Evolutionary conservation across 352 stramenopile genomes (phyloP), one percentile per base, ranked within the genome.

Genomic region (Pythium brachiatum): DNA sequence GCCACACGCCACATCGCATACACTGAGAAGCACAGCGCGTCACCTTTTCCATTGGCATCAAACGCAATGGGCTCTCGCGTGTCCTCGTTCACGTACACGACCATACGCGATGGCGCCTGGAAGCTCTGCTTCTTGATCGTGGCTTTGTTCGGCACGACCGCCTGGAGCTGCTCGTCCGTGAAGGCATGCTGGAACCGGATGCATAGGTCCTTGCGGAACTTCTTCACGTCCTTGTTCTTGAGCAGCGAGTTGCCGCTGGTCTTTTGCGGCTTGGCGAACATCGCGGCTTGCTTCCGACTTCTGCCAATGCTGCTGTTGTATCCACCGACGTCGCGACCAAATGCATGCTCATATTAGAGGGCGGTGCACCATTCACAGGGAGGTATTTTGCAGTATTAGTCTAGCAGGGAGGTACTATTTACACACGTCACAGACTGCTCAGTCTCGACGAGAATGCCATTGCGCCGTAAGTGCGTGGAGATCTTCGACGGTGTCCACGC

Each of bases 161-260:
- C 65, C 68, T 83, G 39, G 23, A 90, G 65, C 48, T 64, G 29
- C 61, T 76, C 80, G 32, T 88, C 76, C 2, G 72, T 67, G 44
- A 64, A 74, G 0, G 69, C 63, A 26, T 27, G 29, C 6, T 61
- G 51, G 47, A 88, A 76, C n/a, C 68, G 58, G 27, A 70, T 63
- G 1, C 62, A 52, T 13, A 89, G 66, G 46, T 92, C 81, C 41
- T 80, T 78, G 43, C 83, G 83, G 36, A 95, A 73, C 71, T 93
- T 95, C 77, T 93, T 95, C 64, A 76, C 76, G 63, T 95, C 86
- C 67, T 95, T 95, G 62, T 81, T 81, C 74, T 90, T 91, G 41
- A 95, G 76, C 72, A 92, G 71, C 56, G 76, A 83, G 60, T 82
- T 95, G 62, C 83, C 83, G 58, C 81, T 92, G 56, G 76, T 70